Evolutionary conservation across 1,139 yeast genomes (phyloP).

Genomic region (Taphrina populina): DNA sequence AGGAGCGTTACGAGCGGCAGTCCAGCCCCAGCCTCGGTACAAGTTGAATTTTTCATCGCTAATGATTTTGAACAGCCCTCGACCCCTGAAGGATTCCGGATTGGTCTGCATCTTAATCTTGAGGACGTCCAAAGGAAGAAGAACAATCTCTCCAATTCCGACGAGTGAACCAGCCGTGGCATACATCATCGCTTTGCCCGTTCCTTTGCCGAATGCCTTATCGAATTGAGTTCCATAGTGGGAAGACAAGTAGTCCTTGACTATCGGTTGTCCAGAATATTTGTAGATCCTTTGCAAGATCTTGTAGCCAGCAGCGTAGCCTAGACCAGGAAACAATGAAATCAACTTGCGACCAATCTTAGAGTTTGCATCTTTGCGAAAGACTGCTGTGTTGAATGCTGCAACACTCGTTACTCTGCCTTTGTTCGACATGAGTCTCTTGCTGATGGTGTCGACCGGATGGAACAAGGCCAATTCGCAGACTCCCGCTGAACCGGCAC

Average conservation of each 20-base stretch:
- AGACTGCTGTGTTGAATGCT: conserved; percentile 80
- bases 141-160: conserved; percentile 96
- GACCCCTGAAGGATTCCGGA: conserved; percentile 96
- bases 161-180: conserved; percentile 91
- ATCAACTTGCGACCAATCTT: conserved; percentile 68
- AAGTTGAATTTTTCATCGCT: conserved; percentile 89
- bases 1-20: conserved; percentile 99
- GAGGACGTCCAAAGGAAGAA: conserved; percentile 91
- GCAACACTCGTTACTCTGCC: conserved; percentile 61
- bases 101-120: conserved; percentile 98
- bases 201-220: conserved; percentile 79
- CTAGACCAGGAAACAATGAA: conserved; percentile 94
- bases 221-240: conserved; percentile 74
- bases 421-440: conserved; percentile 94
- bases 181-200: conserved; percentile 92
- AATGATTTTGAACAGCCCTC: conserved; percentile 85
- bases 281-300: conserved; percentile 96
- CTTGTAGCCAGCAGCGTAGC: conserved; percentile 96
- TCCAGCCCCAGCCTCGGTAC: conserved; percentile 99
- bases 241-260: conserved; percentile 75
- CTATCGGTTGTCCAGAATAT: conserved; percentile 99
- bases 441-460: conserved; percentile 95
- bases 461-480: conserved; percentile 96
- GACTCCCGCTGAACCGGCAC: conserved; percentile 97
- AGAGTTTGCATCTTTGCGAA: conserved; percentile 75